A percentile compares a stretch with the other conserved stretches of the same genome.
Conservation (phyloP, 768 basidiomycete species). For the Fistulinella prunicolor region DNA sequence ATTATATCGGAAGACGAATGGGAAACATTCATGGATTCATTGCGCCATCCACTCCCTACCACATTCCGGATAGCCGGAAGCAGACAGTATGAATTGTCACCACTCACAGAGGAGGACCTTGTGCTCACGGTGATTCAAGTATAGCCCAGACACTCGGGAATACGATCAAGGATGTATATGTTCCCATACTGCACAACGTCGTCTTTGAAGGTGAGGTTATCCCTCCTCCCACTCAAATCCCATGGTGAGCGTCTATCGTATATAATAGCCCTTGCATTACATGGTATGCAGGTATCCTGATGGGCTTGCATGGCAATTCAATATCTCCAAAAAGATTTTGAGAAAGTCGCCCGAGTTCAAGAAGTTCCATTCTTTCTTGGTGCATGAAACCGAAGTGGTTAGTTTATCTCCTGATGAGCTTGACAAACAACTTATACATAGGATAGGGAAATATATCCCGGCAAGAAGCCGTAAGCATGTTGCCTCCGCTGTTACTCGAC, state of each 20-base stretch:
- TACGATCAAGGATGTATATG: constrained; percentile 72
- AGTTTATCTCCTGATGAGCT: constrained; percentile 28
- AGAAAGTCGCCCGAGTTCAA: constrained; percentile 89
- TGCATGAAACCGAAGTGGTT: constrained; percentile 97
- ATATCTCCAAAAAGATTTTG: constrained; percentile 83
- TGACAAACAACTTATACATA: background rate
- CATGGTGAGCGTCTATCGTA: constrained; percentile 56
- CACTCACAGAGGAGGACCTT: background rate
- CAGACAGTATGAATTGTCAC: constrained; percentile 56
- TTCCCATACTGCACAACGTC: constrained; percentile 70
- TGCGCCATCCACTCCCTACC: constrained; percentile 79
- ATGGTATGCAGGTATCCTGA: constrained; percentile 75
- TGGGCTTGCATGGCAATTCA: constrained; percentile 95
- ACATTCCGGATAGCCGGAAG: constrained; percentile 93
- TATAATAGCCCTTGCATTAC: background rate
- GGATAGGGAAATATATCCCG: constrained; percentile 88
- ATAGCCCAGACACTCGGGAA: constrained; percentile 73
- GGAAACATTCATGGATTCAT: constrained; percentile 60
- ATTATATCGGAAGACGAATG: constrained; percentile 80
- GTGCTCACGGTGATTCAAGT: constrained; percentile 36
- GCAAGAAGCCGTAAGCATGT: constrained; percentile 98
- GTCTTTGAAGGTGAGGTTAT: constrained; percentile 73
- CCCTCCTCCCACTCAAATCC: constrained; percentile 77
- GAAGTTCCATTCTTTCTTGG: constrained; percentile 92
- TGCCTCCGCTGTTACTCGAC: constrained; percentile 93